These are phyloP conservation scores for Aspergillus japonicus DNA, from an alignment of 2,329 filamentous ascomycete genomes.

Conservation along the genomic window DNA sequence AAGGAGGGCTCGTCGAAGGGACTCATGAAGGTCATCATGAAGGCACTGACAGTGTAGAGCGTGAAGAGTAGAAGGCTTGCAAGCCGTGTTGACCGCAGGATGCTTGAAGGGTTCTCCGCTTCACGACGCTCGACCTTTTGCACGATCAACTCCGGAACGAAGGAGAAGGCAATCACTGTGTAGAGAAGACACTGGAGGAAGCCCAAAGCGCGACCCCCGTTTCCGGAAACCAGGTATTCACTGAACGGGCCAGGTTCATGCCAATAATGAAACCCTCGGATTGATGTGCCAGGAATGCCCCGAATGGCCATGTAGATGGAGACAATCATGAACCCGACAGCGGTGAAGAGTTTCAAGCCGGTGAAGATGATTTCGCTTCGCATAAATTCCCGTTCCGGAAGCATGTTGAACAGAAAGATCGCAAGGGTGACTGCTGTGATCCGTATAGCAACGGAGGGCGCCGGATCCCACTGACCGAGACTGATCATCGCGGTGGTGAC, in stretches of 20 bases:
- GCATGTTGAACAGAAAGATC: constrained; percentile 51
- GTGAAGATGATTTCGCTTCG: constrained; percentile 52
- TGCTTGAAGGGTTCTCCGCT: constrained; percentile 47
- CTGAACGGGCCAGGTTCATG: constrained; percentile 49
- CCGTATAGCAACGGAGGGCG: constrained; percentile 40
- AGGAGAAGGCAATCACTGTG: constrained; percentile 53
- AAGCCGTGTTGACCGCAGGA: constrained; percentile 54
- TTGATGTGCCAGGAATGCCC: constrained; percentile 48
- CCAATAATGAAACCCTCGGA: constrained; percentile 54
- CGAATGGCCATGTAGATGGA: constrained; percentile 54
- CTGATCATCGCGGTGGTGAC: constrained; percentile 65
- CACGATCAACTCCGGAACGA: constrained; percentile 55
- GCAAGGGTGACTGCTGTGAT: constrained; percentile 57
- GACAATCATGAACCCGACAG: constrained; percentile 50
- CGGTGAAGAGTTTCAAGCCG: constrained; percentile 49
- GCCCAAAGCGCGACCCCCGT: constrained; percentile 50
- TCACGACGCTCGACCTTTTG: constrained; percentile 56
- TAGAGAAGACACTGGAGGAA: constrained; percentile 52
- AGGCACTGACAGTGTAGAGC: constrained; percentile 57
- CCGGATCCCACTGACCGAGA: constrained; percentile 58
- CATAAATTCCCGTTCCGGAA: constrained; percentile 51
- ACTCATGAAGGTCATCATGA: constrained; percentile 61
- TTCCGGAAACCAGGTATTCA: constrained; percentile 47
- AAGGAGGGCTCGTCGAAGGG: constrained; percentile 55
- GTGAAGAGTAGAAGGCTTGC: constrained; percentile 58